phyloP scores from a whole-genome alignment of 1,139 yeast genomes.

The Diutina ranongensis region DNA sequence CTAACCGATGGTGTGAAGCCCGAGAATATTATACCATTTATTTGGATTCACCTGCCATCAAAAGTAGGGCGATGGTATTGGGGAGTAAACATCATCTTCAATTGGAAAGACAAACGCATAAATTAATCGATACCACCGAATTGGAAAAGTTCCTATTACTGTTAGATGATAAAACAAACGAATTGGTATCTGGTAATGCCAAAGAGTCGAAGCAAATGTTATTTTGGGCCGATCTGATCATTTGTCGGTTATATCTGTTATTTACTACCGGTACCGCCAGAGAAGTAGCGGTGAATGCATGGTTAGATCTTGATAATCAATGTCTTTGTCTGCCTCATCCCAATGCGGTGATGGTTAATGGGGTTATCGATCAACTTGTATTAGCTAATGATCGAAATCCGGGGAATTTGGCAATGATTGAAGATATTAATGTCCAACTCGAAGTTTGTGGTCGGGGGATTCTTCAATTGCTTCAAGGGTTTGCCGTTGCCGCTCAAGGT shows the following conservation, averaged over 20 bases:
- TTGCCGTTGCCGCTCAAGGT: neutral
- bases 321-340: neutral
- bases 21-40: neutral
- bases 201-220: neutral
- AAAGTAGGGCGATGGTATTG: neutral
- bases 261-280: conserved; percentile 2
- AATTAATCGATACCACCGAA: neutral
- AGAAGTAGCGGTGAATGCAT: neutral
- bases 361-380: neutral
- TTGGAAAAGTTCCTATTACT: neutral
- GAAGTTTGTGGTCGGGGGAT: neutral
- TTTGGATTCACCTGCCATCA: neutral
- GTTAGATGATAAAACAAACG: neutral
- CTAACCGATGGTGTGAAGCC: conserved; percentile 4
- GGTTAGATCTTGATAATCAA: neutral
- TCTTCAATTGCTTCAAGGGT: neutral
- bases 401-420: neutral
- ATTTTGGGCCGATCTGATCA: neutral
- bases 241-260: neutral
- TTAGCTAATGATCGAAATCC: neutral
- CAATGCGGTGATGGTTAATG: neutral
- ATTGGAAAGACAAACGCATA: neutral
- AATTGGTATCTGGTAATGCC: neutral
- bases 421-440: neutral
- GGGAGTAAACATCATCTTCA: neutral